These are phyloP conservation scores for Backusella macrospora DNA, from an alignment of 192 early-diverging fungal genomes.

Conservation along the genomic window DNA sequence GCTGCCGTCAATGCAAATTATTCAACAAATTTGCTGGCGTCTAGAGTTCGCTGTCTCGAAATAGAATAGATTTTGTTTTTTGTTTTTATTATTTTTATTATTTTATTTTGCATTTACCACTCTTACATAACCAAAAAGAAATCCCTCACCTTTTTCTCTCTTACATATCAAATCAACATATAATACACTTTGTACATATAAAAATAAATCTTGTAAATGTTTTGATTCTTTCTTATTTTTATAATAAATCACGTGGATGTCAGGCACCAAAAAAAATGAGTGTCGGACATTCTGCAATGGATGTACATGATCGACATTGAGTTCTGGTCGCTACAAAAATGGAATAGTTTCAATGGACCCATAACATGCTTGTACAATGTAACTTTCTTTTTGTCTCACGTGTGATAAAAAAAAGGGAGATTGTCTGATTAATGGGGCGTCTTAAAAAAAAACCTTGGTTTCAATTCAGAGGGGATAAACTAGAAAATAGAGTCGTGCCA, in stretches of 20 bases:
- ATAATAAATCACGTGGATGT: slow-evolving; percentile 7
- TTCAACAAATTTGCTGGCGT: slow-evolving; percentile 20
- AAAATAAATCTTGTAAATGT: slow-evolving; percentile 3
- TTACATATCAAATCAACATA: too few species aligned
- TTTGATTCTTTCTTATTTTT: not conserved
- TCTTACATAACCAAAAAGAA: not conserved
- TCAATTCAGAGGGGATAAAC: slow-evolving; percentile 2
- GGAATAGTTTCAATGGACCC: slow-evolving; percentile 14
- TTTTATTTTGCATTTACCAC: slow-evolving; percentile 7
- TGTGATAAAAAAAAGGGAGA: slow-evolving; percentile 16
- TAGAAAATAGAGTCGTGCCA: not conserved
- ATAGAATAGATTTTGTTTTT: slow-evolving; percentile 22
- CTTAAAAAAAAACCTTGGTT: slow-evolving; percentile 1
- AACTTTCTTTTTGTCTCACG: slow-evolving; percentile 16
- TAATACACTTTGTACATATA: not conserved
- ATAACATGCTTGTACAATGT: slow-evolving; percentile 13
- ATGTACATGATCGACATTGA: slow-evolving; percentile 15
- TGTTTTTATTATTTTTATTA: not conserved
- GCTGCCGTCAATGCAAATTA: slow-evolving; percentile 18
- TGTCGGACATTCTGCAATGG: not conserved
- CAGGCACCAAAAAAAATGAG: not conserved
- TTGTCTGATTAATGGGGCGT: slow-evolving; percentile 10
- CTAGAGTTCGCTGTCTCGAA: slow-evolving; percentile 25
- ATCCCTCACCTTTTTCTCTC: not conserved
- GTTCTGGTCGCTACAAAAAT: slow-evolving; percentile 1